Base-by-base conservation (phyloP, 2,329 filamentous ascomycete species). In the Ceratocystis cubensis region DNA sequence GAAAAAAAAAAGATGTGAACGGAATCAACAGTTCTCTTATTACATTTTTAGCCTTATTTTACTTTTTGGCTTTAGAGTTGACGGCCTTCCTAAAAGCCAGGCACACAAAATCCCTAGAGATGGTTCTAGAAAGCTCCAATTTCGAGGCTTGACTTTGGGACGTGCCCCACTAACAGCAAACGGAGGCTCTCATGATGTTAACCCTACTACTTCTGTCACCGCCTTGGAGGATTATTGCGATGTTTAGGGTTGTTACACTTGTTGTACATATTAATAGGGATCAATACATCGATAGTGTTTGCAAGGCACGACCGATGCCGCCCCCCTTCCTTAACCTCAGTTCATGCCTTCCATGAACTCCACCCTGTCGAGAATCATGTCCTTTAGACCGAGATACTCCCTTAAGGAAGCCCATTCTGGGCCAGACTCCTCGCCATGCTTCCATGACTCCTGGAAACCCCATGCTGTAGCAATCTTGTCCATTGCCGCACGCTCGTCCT, bases 311-410 rank as follows among this genome's bases (percentile, higher is more conserved):
- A 15, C 37, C 10, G 33, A 62, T 62, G 48, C n/a, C 1, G 17
- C 10, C 17, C 10, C 22, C 17, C 53, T 33, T 25, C 5, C n/a
- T 3, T n/a, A 8, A 8, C 17, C 15, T 25, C 72, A 78, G 70
- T 74, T 77, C 91, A 96, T 96, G 20, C 93, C 94, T 70, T 91
- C 87, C 89, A 97, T 93, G 72, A 96, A 81, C 73, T 93, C 89
- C 17, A 91, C 87, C 70, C 87, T 86, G 76, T 99, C 94, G 64
- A 99, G 78, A 70, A 96, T 82, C 93, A 97, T 96, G 33, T 89
- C 88, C 73, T 88, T 87, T 72, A 88, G 81, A 46, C 89, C 84
- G 71, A 91, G 85, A 76, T 91, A 94, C 76, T 96, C 89, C 70
- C 87, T 84, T 69, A 99, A 78, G 41, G 82, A 84, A 71, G 95